phyloP scores from a whole-genome alignment of 2,329 filamentous ascomycete species.

The Aspergillus brasiliensis region DNA sequence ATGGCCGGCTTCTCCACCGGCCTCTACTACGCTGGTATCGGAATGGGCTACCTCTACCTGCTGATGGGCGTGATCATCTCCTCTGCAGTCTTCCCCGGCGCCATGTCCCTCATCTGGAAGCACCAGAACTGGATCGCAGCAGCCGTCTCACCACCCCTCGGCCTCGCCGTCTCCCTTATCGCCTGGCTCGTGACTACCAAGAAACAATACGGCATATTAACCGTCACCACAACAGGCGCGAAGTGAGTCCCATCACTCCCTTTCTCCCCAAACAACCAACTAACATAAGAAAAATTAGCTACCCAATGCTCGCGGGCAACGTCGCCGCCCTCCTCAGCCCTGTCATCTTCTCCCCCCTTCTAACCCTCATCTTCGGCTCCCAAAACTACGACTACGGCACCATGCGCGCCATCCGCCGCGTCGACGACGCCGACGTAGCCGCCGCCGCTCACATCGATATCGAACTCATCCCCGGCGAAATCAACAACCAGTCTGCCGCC shows the following conservation, averaged over 20 bases:
- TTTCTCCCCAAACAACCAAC: not conserved
- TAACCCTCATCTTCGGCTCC: conserved; percentile 69
- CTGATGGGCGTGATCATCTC: conserved; percentile 93
- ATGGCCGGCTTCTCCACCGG: conserved; percentile 80
- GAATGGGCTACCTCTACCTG: conserved; percentile 85
- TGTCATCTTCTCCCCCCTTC: conserved; percentile 69
- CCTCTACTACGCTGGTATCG: conserved; percentile 72
- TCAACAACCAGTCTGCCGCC: conserved; percentile 37
- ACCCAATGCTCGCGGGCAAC: conserved; percentile 86
- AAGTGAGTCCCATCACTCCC: conserved; percentile 52
- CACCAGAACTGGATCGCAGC: conserved; percentile 77
- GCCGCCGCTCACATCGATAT: conserved; percentile 65
- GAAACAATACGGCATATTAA: conserved; percentile 67
- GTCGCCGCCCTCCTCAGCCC: conserved; percentile 80
- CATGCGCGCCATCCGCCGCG: conserved; percentile 77
- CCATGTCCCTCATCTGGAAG: conserved; percentile 77
- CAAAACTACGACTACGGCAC: conserved; percentile 85
- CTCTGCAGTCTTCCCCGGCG: conserved; percentile 78
- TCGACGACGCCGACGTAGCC: conserved; percentile 74
- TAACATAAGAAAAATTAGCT: conserved; percentile 35
- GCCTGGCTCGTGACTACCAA: conserved; percentile 79
- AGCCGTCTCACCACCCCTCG: conserved; percentile 68
- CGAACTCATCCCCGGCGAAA: conserved; percentile 62
- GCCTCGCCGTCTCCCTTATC: conserved; percentile 67
- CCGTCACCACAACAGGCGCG: conserved; percentile 74